Evolutionary conservation across 345 rosid species (phyloP).

Genomic region (Corchorus capsularis): DNA sequence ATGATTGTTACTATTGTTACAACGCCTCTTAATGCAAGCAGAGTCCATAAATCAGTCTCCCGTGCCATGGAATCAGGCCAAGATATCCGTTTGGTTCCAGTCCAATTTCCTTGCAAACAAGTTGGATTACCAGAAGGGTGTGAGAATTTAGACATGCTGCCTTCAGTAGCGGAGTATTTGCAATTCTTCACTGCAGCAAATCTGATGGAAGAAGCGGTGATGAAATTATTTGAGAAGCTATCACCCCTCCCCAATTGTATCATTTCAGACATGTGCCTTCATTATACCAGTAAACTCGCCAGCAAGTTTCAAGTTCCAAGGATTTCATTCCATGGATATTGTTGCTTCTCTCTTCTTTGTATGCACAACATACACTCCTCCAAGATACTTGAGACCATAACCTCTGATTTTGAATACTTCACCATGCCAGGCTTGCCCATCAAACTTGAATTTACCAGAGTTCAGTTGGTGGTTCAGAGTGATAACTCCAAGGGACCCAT

Average conservation of each 20-base stretch:
- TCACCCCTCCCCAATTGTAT: conserved; percentile 43
- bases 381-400: conserved; percentile 20
- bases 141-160: conserved; percentile 38
- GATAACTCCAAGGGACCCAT: background rate
- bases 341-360: conserved; percentile 41
- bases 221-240: conserved; percentile 31
- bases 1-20: conserved; percentile 49
- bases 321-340: conserved; percentile 43
- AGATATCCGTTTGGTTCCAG: conserved; percentile 24
- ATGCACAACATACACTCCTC: conserved; percentile 20
- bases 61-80: conserved; percentile 23
- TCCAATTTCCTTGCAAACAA: conserved; percentile 29
- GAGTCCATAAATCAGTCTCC: conserved; percentile 19
- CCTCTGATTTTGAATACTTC: conserved; percentile 26
- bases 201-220: conserved; percentile 30
- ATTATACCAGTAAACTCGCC: conserved; percentile 40
- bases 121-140: conserved; percentile 39
- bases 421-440: conserved; percentile 31
- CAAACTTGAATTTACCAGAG: conserved; percentile 31
- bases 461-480: conserved; percentile 26
- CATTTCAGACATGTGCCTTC: conserved; percentile 42
- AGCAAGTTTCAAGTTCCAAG: conserved; percentile 45
- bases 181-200: conserved; percentile 31
- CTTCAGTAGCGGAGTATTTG: background rate
- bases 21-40: conserved; percentile 36